Base-by-base conservation (phyloP, 1,284 basidiomycete genomes). In the Puccinia horiana region DNA sequence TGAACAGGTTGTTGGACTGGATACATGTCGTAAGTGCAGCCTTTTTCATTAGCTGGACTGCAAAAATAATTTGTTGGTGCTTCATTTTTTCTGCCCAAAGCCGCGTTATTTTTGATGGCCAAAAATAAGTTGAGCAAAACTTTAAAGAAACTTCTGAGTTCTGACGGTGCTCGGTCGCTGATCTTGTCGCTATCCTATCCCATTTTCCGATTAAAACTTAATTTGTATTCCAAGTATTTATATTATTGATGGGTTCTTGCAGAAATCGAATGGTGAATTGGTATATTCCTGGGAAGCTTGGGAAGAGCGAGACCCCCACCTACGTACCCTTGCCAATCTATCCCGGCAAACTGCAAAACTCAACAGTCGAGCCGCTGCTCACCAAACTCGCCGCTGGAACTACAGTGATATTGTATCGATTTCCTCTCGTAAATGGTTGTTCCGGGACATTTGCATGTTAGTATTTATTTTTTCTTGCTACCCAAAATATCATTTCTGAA, bases 211-310 rank as follows among this genome's bases (percentile, higher is more conserved):
- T 29, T 84, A 83, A 9, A 29, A 37, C 40, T 35, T 32, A 14
- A 49, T n/a, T 29, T 3, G 16, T 32, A 16, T 32, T 37, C 40
- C 1, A 58, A 93, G 95, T 85, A 87, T 98, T 9, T 98, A 98
- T 85, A 92, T 98, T 88, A 88, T 98, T 20, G 95, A 98, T 85
- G 95, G 95, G 8, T 89, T 97, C n/a, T 92, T 96, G 20, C 93
- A 96, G 86, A 92, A 92, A 76, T 91, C 92, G 12, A 91, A 92
- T 65, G 95, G 94, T 0, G 95, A 96, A 86, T 91, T 98, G 52
- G 92, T 97, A 73, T 94, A 95, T 85, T 93, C 93, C 0, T 91
- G 91, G 84, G 93, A 96, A 84, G 94, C 94, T 2, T 91, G 91
- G 83, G 91, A 92, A 74, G 88, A 96, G 58, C 82, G 86, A 37